Evolutionary conservation across 2,329 filamentous ascomycete species (phyloP), one percentile per base, ranked within the genome.

Genomic region (Fusarium udum): DNA sequence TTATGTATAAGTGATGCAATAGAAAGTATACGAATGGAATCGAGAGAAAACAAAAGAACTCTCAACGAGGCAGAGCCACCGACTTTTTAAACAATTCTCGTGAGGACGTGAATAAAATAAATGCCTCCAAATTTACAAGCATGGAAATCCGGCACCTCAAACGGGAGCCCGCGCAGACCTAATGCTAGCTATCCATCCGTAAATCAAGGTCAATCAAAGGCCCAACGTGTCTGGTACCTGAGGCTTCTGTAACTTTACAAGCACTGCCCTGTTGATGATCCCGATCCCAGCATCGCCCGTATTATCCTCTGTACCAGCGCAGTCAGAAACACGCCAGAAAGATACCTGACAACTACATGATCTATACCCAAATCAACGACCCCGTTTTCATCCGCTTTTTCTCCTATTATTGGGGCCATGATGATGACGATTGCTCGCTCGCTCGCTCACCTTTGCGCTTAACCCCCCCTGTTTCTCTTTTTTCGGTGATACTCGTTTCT

Each of bases 31-130:
- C 26, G 49, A 39, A 37, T 64, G 55, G 55, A 46, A 62, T 56
- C 37, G 32, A 48, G 49, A 58, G 46, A 55, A 57, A 49, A 52
- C 39, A 31, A 49, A 60, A 32, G 26, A 43, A 62, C 22, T 24
- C 22, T 20, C 36, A 28, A 11, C 36, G 48, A 62, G 59, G 69
- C 49, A 61, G 72, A 72, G 72, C 46, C 62, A 68, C 57, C 67
- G 71, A 69, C 71, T 69, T 73, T 73, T 69, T 73, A 73, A 74
- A 69, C 32, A 16, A 68, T 55, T 59, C 39, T n/a, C 45, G 62
- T 31, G 48, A 63, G 42, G 24, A 63, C 26, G 39, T 69, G 64
- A 66, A 67, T 62, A 53, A 55, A 73, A 66, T 64, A 60, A 53
- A 67, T 52, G 42, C 45, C 46, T 64, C 42, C 51, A 57, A 52